Conservation (phyloP, 345 rosid genomes). For the Hypericum perforatum region DNA sequence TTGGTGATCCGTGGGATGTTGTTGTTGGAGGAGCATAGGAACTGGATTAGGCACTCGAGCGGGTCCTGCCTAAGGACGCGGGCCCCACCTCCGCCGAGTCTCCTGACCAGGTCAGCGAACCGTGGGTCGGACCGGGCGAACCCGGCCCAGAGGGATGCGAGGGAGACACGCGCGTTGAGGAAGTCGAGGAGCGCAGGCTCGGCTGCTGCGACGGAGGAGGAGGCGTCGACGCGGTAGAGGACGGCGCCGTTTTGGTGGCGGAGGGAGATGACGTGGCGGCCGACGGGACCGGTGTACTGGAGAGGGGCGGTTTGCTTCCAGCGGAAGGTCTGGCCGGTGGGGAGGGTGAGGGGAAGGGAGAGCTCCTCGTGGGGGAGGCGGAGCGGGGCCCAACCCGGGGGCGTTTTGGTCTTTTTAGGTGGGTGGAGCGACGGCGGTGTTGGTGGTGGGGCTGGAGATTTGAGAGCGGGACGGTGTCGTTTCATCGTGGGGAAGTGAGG, state of each 20-base stretch:
- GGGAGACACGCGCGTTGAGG: slow-evolving; percentile 48
- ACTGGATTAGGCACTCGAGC: slow-evolving; percentile 79
- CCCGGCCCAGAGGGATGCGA: slow-evolving; percentile 47
- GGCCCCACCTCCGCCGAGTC: slow-evolving; percentile 64
- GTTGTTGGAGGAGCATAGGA: slow-evolving; percentile 85
- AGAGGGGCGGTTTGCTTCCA: slow-evolving; percentile 73
- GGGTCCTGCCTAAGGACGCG: slow-evolving; percentile 93
- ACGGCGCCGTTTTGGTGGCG: slow-evolving; percentile 52
- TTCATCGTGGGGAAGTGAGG: too few species aligned
- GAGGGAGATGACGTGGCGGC: slow-evolving; percentile 66
- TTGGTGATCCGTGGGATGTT: slow-evolving; percentile 79
- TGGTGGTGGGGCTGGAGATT: slow-evolving; percentile 14
- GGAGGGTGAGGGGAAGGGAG: slow-evolving; percentile 69
- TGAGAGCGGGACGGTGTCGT: slow-evolving; percentile 12
- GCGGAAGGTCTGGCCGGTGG: slow-evolving; percentile 95
- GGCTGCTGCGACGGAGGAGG: slow-evolving; percentile 39
- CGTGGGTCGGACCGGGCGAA: slow-evolving; percentile 58
- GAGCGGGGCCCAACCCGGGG: slow-evolving; percentile 44
- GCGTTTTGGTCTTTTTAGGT: not conserved
- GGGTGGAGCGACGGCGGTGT: slow-evolving; percentile 22
- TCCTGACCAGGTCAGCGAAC: slow-evolving; percentile 51
- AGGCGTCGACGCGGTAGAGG: slow-evolving; percentile 39
- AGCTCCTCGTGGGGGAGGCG: slow-evolving; percentile 54
- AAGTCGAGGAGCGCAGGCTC: slow-evolving; percentile 58
- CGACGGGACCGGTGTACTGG: slow-evolving; percentile 68